phyloP scores from a whole-genome alignment of 495 filamentous ascomycete species.

The Hyaloscypha variabilis region DNA sequence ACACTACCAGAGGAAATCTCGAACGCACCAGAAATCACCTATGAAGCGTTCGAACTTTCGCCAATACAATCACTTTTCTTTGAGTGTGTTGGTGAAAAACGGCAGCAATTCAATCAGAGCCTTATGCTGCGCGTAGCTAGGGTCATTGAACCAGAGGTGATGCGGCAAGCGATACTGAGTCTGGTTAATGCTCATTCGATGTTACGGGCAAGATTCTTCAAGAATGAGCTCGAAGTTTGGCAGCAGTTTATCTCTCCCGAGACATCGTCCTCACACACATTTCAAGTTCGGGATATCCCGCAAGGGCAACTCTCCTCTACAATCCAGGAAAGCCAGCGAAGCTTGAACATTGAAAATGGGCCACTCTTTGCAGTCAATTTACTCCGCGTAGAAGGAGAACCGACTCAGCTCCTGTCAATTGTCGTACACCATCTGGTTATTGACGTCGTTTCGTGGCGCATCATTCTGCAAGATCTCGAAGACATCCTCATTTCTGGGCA shows the following conservation, averaged over 20 bases:
- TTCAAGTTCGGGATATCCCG: slow-evolving; percentile 3
- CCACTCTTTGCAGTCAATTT: slow-evolving; percentile 51
- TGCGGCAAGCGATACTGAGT: slow-evolving; percentile 57
- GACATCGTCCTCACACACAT: slow-evolving; percentile 23
- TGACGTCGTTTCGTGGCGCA: slow-evolving; percentile 71
- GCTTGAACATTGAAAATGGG: slow-evolving; percentile 38
- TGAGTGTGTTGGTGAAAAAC: slow-evolving; percentile 48
- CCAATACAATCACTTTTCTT: slow-evolving; percentile 76
- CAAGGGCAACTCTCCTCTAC: slow-evolving; percentile 1
- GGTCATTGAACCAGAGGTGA: slow-evolving; percentile 44
- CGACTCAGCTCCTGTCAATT: slow-evolving; percentile 66
- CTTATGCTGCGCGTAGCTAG: slow-evolving; percentile 61
- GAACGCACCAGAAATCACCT: not conserved
- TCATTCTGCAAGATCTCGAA: slow-evolving; percentile 68
- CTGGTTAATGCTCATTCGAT: slow-evolving; percentile 69
- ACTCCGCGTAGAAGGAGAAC: slow-evolving; percentile 43
- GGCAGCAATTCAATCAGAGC: slow-evolving; percentile 75
- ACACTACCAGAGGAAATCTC: no score
- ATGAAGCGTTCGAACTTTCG: slow-evolving; percentile 62
- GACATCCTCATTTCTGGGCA: slow-evolving; percentile 52
- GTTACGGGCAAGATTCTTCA: slow-evolving; percentile 66
- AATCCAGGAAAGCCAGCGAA: slow-evolving; percentile 31
- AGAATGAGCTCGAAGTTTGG: slow-evolving; percentile 38
- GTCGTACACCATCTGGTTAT: slow-evolving; percentile 69
- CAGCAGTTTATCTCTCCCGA: slow-evolving; percentile 24